Percentiles rank a stretch among this genome's conserved stretches.
Evolutionary conservation across 306 rosid genomes (phyloP).

Genomic region (Castanopsis chinensis): DNA sequence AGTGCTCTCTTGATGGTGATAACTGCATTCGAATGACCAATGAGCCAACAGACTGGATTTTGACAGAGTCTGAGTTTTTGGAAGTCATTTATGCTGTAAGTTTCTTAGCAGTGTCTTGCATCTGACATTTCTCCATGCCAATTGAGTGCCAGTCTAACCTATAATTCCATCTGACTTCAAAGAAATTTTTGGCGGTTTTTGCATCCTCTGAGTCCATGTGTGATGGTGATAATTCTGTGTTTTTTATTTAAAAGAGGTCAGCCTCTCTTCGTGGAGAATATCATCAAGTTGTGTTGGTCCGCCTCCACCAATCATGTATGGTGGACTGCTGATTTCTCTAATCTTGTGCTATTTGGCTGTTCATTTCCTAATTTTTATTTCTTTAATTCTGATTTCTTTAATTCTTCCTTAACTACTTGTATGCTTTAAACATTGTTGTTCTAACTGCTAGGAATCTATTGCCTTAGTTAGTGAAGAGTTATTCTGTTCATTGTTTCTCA

Average conservation of each 20-base stretch:
- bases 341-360: neutral
- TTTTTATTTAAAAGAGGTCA: neutral
- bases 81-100: constrained; percentile 86
- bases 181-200: neutral
- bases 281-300: neutral
- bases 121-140: neutral
- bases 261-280: neutral
- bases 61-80: constrained; percentile 63
- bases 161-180: neutral
- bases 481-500: too few species aligned
- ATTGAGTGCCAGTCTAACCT: neutral
- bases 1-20: constrained; percentile 67
- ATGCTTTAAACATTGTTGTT: too few species aligned
- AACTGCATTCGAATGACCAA: constrained; percentile 54
- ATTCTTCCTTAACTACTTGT: too few species aligned
- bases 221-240: neutral
- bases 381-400: too few species aligned
- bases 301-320: neutral
- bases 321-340: neutral
- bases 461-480: too few species aligned
- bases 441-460: too few species aligned
- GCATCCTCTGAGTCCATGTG: neutral
- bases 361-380: too few species aligned
- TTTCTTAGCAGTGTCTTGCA: constrained; percentile 9
- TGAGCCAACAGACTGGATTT: constrained; percentile 68